Evolutionary conservation across 495 filamentous ascomycete species (phyloP).

Genomic region (Aspergillus sclerotiicarbonarius): DNA sequence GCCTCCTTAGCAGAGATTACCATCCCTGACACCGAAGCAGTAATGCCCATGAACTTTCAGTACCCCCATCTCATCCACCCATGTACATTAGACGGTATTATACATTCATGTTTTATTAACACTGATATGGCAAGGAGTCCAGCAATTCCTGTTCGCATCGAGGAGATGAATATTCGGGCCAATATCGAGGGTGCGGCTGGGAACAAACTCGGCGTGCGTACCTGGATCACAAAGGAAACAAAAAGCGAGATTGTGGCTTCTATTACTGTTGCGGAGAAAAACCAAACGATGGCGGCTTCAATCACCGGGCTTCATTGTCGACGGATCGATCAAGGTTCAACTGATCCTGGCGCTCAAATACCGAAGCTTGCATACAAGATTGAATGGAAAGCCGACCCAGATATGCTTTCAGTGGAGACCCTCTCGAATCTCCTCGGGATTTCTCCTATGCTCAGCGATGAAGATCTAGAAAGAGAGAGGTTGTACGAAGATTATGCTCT

Average conservation of each 20-base stretch:
- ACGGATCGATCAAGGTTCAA: constrained; percentile 11
- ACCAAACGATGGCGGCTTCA: constrained; percentile 8
- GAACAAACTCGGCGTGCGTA: constrained; percentile 16
- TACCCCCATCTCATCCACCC: constrained; percentile 45
- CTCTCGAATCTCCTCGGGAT: constrained; percentile 8
- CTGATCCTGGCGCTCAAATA: not conserved
- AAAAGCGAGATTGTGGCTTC: constrained; percentile 12
- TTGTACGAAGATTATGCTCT: not conserved
- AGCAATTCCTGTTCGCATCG: constrained; percentile 28
- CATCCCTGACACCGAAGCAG: constrained; percentile 41
- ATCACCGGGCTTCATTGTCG: constrained; percentile 21
- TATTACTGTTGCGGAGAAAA: constrained; percentile 9
- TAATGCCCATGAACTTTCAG: constrained; percentile 48
- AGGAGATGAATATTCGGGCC: constrained; percentile 23
- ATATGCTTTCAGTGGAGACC: not conserved
- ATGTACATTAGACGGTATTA: constrained; percentile 42
- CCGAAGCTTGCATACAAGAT: constrained; percentile 18
- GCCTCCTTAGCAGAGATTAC: constrained; percentile 32
- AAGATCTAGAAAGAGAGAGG: not conserved
- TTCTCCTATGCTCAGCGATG: not conserved
- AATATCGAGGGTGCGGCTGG: constrained; percentile 17
- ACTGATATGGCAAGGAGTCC: constrained; percentile 16
- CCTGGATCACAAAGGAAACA: constrained; percentile 7
- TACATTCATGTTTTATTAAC: constrained; percentile 35
- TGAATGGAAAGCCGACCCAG: constrained; percentile 23